Evolutionary conservation across 2,329 filamentous ascomycete species (phyloP).

Genomic region (Fusarium marasasianum): DNA sequence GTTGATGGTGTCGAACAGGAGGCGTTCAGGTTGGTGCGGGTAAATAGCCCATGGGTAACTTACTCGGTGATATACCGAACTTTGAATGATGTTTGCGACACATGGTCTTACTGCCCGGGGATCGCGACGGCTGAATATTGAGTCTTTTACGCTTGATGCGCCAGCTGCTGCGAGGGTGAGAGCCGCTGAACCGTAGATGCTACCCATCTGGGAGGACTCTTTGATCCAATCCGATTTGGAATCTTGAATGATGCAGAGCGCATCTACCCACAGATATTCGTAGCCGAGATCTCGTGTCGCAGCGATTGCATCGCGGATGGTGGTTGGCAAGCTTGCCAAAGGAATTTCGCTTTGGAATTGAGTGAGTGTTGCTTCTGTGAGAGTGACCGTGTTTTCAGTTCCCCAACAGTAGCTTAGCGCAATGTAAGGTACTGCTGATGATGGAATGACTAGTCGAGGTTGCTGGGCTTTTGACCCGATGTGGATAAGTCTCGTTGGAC

Average conservation of each 20-base stretch:
- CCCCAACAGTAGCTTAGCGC: slow-evolving; percentile 6
- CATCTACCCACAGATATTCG: background rate
- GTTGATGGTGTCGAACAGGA: background rate
- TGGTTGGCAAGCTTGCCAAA: background rate
- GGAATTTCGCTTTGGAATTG: background rate
- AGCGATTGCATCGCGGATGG: background rate
- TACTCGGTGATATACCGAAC: background rate
- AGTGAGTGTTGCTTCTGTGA: accelerated
- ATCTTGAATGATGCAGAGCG: background rate
- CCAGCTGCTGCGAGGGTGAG: background rate
- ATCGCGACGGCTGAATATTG: background rate
- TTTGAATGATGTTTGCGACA: background rate
- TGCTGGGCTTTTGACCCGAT: background rate
- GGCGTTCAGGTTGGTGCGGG: background rate
- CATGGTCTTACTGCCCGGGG: background rate
- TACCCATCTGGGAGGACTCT: background rate
- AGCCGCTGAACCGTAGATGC: background rate
- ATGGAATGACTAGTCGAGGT: background rate
- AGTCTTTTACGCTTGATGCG: background rate
- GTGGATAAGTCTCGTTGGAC: background rate
- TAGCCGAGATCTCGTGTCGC: background rate
- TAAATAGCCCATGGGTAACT: slow-evolving; percentile 9
- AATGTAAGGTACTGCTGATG: accelerated
- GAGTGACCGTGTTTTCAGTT: background rate
- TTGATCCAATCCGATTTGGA: background rate